Conservation (phyloP, 208 protist genomes). For the Acanthamoeba sp. region DNA sequence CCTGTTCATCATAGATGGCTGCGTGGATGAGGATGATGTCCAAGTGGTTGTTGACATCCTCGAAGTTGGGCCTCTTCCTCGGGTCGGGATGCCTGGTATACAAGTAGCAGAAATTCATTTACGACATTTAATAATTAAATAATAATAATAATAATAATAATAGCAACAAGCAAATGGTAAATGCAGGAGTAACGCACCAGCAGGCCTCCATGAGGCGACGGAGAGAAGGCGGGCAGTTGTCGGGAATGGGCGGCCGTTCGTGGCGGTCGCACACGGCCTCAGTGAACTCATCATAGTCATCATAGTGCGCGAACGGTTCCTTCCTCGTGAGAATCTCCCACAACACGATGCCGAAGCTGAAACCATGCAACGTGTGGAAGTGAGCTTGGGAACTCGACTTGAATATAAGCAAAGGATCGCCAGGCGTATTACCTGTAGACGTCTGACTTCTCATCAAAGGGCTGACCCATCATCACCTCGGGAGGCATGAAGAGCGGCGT, state of each 20-base stretch:
- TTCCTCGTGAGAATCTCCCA: constrained; percentile 84
- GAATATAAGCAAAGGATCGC: neutral
- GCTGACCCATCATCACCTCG: constrained; percentile 85
- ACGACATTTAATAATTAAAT: too few relatives aligned
- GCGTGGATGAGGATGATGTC: constrained; percentile 28
- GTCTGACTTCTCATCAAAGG: constrained; percentile 82
- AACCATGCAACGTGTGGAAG: too few relatives aligned
- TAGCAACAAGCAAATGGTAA: neutral
- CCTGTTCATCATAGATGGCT: neutral
- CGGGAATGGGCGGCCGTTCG: constrained; percentile 77
- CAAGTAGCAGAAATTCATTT: too few relatives aligned
- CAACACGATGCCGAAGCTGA: constrained; percentile 84
- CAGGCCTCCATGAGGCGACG: constrained; percentile 76
- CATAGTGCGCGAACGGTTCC: constrained; percentile 83
- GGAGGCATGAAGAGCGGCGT: constrained; percentile 87
- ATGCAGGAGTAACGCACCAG: constrained; percentile 61
- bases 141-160: neutral
- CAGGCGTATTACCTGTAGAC: constrained; percentile 77
- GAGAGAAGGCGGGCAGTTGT: constrained; percentile 67
- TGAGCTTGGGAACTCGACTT: too few relatives aligned
- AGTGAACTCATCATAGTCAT: constrained; percentile 80
- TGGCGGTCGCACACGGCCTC: constrained; percentile 76
- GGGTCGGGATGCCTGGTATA: constrained; percentile 18
- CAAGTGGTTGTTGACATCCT: constrained; percentile 39
- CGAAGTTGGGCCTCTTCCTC: constrained; percentile 23